A percentile compares a stretch with the other conserved stretches of the same genome.
Conservation (phyloP, 2,329 filamentous ascomycete species). For the Talaromyces funiculosus region DNA sequence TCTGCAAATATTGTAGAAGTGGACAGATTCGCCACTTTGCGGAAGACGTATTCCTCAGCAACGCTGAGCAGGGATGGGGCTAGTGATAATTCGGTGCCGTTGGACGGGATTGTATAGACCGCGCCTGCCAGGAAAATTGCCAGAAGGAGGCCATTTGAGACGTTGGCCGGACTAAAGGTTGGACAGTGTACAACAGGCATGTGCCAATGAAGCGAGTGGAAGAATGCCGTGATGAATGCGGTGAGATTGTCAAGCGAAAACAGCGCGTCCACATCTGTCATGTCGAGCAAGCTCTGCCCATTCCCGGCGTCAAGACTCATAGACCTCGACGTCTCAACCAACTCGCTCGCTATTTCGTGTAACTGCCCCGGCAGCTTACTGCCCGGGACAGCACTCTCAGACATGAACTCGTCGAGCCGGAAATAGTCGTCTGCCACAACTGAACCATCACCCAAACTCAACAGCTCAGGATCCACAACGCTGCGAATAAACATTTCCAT, state of each 20-base stretch:
- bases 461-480: not conserved
- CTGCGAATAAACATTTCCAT: conserved; percentile 1
- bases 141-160: conserved; percentile 23
- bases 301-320: conserved; percentile 15
- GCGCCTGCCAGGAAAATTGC: conserved; percentile 26
- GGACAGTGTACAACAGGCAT: conserved; percentile 28
- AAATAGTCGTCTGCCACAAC: not conserved
- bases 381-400: conserved; percentile 11
- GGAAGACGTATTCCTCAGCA: conserved; percentile 28
- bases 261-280: conserved; percentile 19
- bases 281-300: conserved; percentile 2
- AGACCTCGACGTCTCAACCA: conserved; percentile 26
- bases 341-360: conserved; percentile 21
- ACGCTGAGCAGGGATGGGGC: conserved; percentile 23
- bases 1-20: conserved; percentile 12
- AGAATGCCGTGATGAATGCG: conserved; percentile 24
- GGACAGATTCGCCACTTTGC: conserved; percentile 20
- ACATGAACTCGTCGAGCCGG: not conserved
- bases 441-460: not conserved
- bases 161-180: conserved; percentile 24
- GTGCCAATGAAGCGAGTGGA: conserved; percentile 30
- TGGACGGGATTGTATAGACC: conserved; percentile 21
- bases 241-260: conserved; percentile 24
- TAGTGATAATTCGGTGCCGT: conserved; percentile 14
- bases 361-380: conserved; percentile 23